Percentiles rank a stretch among this genome's conserved stretches.
Conservation (phyloP, 2,329 filamentous ascomycete species). For the Coniella vitis region DNA sequence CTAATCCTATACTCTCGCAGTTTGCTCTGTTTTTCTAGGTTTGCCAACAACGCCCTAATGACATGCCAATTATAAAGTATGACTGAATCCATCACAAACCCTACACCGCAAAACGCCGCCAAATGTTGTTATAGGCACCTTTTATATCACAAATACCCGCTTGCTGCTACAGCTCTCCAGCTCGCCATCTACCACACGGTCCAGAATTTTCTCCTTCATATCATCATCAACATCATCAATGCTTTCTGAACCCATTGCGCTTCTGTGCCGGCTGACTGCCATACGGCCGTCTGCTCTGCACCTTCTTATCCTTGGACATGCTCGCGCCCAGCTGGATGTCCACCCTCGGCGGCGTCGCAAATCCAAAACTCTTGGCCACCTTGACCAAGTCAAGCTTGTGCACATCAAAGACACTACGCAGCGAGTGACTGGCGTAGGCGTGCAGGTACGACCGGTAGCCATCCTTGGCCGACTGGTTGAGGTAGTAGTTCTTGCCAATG, state of each 20-base stretch:
- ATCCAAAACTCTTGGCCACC: slow-evolving; percentile 79
- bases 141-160: no score
- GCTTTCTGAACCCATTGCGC: slow-evolving; percentile 13
- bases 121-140: no score
- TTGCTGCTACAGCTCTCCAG: no score
- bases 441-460: slow-evolving; percentile 88
- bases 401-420: slow-evolving; percentile 79
- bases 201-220: no score
- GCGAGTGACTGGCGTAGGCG: slow-evolving; percentile 82
- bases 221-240: neutral
- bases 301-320: slow-evolving; percentile 67
- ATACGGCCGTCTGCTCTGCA: slow-evolving; percentile 58
- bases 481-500: slow-evolving; percentile 91
- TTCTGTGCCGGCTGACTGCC: slow-evolving; percentile 68
- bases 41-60: no score
- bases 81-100: no score
- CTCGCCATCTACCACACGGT: no score
- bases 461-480: slow-evolving; percentile 78
- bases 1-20: no score
- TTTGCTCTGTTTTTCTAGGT: no score
- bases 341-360: slow-evolving; percentile 67
- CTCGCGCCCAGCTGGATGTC: slow-evolving; percentile 73
- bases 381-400: slow-evolving; percentile 76
- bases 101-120: no score
- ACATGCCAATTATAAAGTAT: no score